phyloP scores from a whole-genome alignment of 2,329 filamentous ascomycete species.

The Verticillium alfalfae region DNA sequence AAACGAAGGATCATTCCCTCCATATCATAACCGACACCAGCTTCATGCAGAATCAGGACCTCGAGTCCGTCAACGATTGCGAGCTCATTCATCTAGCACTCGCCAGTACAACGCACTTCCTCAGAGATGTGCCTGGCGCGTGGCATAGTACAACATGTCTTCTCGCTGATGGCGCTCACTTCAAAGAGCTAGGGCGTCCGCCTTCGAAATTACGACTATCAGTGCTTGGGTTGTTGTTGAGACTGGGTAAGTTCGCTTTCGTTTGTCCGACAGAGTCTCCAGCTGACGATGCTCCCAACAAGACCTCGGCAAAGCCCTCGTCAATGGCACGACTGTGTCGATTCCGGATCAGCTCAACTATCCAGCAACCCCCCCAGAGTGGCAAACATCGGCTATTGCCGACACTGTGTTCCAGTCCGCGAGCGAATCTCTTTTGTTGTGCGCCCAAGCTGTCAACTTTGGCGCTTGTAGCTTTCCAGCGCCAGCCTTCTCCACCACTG shows the following conservation, averaged over 20 bases:
- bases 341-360: conserved; percentile 16
- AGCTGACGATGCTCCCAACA: neutral
- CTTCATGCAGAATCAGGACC: neutral
- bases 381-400: conserved; percentile 7
- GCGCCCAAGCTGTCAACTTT: conserved; percentile 26
- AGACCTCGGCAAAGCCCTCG: conserved; percentile 22
- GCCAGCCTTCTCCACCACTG: neutral
- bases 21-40: conserved; percentile 1
- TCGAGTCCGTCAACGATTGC: neutral
- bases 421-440: conserved; percentile 22
- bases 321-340: conserved; percentile 17
- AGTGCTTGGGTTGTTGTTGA: conserved; percentile 14
- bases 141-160: conserved; percentile 2
- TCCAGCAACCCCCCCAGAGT: conserved; percentile 1
- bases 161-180: conserved; percentile 3
- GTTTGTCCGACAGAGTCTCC: neutral
- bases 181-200: neutral
- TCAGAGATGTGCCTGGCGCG: neutral
- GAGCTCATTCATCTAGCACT: conserved; percentile 3
- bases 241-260: conserved; percentile 15
- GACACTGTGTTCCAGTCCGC: conserved; percentile 12
- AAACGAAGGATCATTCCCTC: conserved; percentile 1
- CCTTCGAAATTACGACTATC: conserved; percentile 4
- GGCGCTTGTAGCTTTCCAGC: conserved; percentile 20
- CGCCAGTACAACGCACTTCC: conserved; percentile 3